Evolutionary conservation across 305 asterid genomes (phyloP), one percentile per base, ranked within the genome.

Genomic region (Fraxinus greggii): DNA sequence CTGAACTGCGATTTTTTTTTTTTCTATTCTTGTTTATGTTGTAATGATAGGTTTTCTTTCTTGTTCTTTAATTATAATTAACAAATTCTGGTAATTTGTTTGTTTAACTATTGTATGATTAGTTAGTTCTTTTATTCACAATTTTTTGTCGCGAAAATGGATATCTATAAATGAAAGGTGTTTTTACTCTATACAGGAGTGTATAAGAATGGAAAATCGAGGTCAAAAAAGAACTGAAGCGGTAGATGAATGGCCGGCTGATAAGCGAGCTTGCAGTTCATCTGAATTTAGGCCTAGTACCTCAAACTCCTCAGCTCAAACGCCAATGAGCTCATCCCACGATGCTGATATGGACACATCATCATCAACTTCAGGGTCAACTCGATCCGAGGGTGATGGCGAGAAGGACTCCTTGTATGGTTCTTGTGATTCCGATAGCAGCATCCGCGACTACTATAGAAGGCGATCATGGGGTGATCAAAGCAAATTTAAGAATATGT

Each of bases 201-300:
- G 21, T 59, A 81, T 42, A 75, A 8, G 26, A 79, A 97, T 97
- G 99, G 90, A 88, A 77, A 93, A 84, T 88, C 92, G 98, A 81
- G 98, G 99, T 82, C 95, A 94, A 83, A 97, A 97, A 82, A 90
- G 98, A 85, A 83, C 89, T 45, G 99, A 97, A 61, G 84, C 82
- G 13, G 89, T 85, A 85, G 97, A 97, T 48, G 93, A 84, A 86
- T 88, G 95, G 86, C 99, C 99, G 0, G 97, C 98, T 4, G 99
- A 97, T 86, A 97, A 97, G 88, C 90, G 99, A 83, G 93, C 96
- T 0, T 96, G 98, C 86, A 96, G 89, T 86, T 94, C 97, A 0
- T 73, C 88, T 7, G 98, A 92, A 72, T 89, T 89, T 83, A 87
- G 93, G 77, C 94, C 98, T n/a, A 92, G 96, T 84, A 81, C 97